Conservation (phyloP, 352 stramenopile species). For the Phytopythium oedochilum region DNA sequence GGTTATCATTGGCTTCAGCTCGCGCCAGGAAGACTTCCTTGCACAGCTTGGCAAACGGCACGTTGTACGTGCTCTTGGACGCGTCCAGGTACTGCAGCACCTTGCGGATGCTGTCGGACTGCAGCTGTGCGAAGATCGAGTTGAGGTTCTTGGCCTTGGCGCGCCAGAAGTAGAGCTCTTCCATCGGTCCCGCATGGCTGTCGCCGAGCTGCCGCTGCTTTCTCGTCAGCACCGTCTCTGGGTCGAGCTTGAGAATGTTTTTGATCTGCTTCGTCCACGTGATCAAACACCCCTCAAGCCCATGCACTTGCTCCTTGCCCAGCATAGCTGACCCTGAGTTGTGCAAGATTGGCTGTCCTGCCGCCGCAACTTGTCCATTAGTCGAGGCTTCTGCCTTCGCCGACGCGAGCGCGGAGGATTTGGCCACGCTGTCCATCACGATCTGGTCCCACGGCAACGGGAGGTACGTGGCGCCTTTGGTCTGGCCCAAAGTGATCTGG, state of each 20-base stretch:
- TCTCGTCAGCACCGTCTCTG: constrained; percentile 68
- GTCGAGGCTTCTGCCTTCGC: constrained; percentile 1
- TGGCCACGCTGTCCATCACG: constrained; percentile 42
- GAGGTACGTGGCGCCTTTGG: constrained; percentile 75
- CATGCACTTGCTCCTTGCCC: constrained; percentile 80
- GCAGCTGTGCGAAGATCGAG: constrained; percentile 88
- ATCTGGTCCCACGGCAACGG: constrained; percentile 80
- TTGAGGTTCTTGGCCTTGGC: constrained; percentile 86
- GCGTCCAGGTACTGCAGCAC: constrained; percentile 87
- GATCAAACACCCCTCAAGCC: constrained; percentile 88
- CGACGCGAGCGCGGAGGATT: constrained; percentile 8
- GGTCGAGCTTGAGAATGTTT: constrained; percentile 88
- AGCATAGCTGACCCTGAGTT: constrained; percentile 5
- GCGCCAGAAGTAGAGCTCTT: constrained; percentile 88
- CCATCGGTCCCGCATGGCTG: constrained; percentile 70
- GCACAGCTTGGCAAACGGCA: constrained; percentile 90
- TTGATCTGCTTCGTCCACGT: constrained; percentile 95
- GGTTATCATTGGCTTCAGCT: constrained; percentile 85
- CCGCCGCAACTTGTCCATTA: not conserved
- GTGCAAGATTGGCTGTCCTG: not conserved
- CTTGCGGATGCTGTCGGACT: constrained; percentile 81
- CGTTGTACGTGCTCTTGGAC: constrained; percentile 89
- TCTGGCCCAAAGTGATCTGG: constrained; percentile 87
- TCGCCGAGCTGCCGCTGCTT: constrained; percentile 22
- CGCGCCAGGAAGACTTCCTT: constrained; percentile 89